Conservation (phyloP, 345 rosid species). For the Aegle marmelos region DNA sequence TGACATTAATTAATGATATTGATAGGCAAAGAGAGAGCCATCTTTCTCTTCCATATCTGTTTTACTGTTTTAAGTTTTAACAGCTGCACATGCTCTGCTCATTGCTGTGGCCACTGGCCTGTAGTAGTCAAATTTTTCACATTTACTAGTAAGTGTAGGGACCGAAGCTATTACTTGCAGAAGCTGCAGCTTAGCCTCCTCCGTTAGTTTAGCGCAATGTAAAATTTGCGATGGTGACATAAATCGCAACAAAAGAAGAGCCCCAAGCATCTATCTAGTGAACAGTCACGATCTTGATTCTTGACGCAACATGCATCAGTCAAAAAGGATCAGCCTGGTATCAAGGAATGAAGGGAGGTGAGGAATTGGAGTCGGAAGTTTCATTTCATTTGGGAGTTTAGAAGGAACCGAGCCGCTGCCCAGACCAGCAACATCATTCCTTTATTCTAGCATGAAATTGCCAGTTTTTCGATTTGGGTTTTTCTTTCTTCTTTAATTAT, state of each 20-base stretch:
- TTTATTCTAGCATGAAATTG: not conserved
- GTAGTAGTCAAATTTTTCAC: not conserved
- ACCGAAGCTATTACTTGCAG: no score
- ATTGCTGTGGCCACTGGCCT: no score
- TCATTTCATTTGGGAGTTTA: no score
- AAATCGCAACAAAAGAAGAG: not conserved
- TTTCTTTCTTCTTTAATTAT: not conserved
- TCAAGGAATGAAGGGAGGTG: not conserved
- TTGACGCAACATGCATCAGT: not conserved
- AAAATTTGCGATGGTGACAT: no score
- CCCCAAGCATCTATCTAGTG: not conserved
- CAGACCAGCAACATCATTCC: not conserved
- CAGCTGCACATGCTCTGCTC: not conserved
- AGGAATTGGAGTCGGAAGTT: not conserved
- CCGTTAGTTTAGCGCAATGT: no score
- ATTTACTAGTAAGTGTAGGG: not conserved
- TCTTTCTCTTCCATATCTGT: no score
- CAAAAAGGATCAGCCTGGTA: not conserved
- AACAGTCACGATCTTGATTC: no score
- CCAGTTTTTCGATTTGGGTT: not conserved
- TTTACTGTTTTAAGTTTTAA: not conserved
- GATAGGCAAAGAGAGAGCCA: not conserved
- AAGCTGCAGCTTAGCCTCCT: no score
- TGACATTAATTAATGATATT: not conserved
- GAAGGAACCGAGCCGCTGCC: not conserved